phyloP scores from a whole-genome alignment of 116 monocot species.

The Posidonia oceanica region DNA sequence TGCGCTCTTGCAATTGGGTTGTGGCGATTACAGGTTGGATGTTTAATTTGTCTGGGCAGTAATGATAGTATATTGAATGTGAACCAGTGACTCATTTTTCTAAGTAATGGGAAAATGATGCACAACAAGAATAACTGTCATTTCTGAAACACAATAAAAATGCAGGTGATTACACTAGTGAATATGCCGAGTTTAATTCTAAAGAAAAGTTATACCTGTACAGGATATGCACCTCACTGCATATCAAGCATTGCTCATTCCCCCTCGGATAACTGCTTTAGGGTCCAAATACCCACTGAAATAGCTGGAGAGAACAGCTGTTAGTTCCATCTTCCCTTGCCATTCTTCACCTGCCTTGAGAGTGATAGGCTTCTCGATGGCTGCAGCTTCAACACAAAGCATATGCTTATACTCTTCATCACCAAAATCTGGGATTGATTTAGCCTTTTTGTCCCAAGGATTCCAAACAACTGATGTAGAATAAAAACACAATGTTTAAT shows the following conservation, averaged over 20 bases:
- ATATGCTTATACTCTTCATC: slow-evolving; percentile 90
- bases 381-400: slow-evolving; percentile 77
- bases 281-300: slow-evolving; percentile 76
- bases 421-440: slow-evolving; percentile 75
- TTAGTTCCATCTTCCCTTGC: slow-evolving; percentile 70
- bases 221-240: neutral
- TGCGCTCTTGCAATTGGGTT: too few relatives aligned
- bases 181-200: neutral
- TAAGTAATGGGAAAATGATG: too few relatives aligned
- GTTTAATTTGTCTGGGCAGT: too few relatives aligned
- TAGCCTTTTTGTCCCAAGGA: slow-evolving; percentile 92
- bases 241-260: neutral
- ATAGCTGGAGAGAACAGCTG: slow-evolving; percentile 69
- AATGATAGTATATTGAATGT: too few relatives aligned
- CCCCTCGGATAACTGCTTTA: slow-evolving; percentile 24
- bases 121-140: too few relatives aligned
- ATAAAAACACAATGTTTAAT: slow-evolving; percentile 1
- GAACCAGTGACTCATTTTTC: too few relatives aligned
- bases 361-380: slow-evolving; percentile 60
- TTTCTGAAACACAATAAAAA: neutral
- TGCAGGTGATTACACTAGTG: too few relatives aligned
- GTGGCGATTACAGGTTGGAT: too few relatives aligned
- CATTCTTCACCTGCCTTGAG: slow-evolving; percentile 85
- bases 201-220: neutral
- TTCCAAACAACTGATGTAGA: slow-evolving; percentile 72